Evolutionary conservation across 371 early-diverging fungal genomes (phyloP), one percentile per base, ranked within the genome.

Genomic region (Smittium mucronatum): DNA sequence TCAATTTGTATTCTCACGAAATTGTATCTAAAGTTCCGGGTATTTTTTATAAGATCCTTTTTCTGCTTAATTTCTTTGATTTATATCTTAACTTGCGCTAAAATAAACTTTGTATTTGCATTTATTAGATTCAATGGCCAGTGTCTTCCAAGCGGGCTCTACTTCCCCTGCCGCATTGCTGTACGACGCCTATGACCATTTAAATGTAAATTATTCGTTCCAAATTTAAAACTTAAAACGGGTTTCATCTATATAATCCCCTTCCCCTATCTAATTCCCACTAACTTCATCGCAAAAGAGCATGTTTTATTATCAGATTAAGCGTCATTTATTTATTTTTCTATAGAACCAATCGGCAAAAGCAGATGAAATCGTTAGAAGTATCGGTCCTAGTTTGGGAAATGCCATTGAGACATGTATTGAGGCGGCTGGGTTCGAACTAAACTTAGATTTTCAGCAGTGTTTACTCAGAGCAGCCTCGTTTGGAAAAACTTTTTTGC

Each of bases 341-440:
- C 26, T 61, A 11, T 26, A 61, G 31, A 67, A 67, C 36, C 76
- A 76, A 64, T 76, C 76, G 35, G 90, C 98, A 1, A 90, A 90
- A 64, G 94, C 97, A 8, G 97, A 96, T 72, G 96, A 95, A 79
- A 93, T 90, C 69, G 91, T 97, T 30, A 87, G 95, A 26, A 89
- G 80, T 68, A 93, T 97, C 63, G 84, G 85, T 34, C 69, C 85
- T 31, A 89, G 92, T 32, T 79, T 98, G 57, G 76, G 87, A 1
- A 86, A 86, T 30, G 98, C 97, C 0, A 93, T 98, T 0, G 93
- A 94, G 68, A 82, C 88, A 0, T 95, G 97, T 72, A 88, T 95
- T 25, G 93, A 92, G 57, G 97, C 95, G 0, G 97, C 97, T n/a
- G 91, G 93, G 0, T 84, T 89, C 58, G 97, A 98, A 74, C 85